Percentiles rank a stretch among this genome's conserved stretches.
Conservation (phyloP, 2,329 filamentous ascomycete species). For the Aspergillus sp. region DNA sequence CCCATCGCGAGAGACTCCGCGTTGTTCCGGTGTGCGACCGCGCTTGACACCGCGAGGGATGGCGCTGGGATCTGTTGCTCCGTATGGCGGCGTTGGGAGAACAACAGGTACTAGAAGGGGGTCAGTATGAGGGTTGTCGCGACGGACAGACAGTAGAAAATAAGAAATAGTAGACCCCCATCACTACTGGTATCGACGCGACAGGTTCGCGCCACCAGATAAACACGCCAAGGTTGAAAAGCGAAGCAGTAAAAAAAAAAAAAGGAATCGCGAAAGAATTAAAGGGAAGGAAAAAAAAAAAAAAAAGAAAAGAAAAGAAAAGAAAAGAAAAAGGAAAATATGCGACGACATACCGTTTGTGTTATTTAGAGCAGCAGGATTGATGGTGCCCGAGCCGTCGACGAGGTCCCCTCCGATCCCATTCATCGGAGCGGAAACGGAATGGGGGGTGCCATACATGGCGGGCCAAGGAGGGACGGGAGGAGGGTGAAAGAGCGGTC, state of each 20-base stretch:
- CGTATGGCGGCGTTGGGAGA: slow-evolving; percentile 38
- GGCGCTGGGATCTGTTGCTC: slow-evolving; percentile 45
- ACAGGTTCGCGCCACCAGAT: slow-evolving; percentile 6
- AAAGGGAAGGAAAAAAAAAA: background rate
- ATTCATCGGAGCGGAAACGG: slow-evolving; percentile 67
- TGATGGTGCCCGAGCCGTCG: slow-evolving; percentile 84
- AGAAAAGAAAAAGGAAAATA: slow-evolving; percentile 9
- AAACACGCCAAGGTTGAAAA: background rate
- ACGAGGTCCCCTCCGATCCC: slow-evolving; percentile 54
- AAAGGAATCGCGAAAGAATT: background rate
- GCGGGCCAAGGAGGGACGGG: slow-evolving; percentile 32
- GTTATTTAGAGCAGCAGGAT: slow-evolving; percentile 82
- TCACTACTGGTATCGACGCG: background rate
- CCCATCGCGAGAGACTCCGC: slow-evolving; percentile 58
- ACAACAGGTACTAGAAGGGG: slow-evolving; percentile 34
- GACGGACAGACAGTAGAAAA: slow-evolving; percentile 16
- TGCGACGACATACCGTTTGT: slow-evolving; percentile 57
- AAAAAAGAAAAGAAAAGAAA: background rate
- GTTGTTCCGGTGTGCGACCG: slow-evolving; percentile 71
- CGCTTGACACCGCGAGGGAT: slow-evolving; percentile 73
- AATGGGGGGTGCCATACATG: slow-evolving; percentile 50
- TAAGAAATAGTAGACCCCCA: slow-evolving; percentile 18
- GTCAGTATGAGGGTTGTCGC: slow-evolving; percentile 30
- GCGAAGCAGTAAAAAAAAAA: background rate
- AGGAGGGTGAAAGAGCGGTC: slow-evolving; percentile 27